phyloP scores from a whole-genome alignment of 805 yeast species.

The Isabelozyma heimii region DNA sequence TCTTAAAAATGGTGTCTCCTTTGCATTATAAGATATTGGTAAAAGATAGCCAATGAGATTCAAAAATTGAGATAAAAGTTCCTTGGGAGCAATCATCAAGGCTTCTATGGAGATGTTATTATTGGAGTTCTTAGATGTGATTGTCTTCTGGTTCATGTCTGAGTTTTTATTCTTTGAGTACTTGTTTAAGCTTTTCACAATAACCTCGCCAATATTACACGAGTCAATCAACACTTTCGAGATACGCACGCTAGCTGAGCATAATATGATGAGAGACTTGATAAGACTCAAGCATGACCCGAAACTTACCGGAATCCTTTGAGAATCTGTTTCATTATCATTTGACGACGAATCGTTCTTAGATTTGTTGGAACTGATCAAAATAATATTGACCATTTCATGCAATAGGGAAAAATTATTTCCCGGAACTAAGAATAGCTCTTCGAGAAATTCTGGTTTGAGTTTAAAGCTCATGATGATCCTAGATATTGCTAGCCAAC shows the following conservation, averaged over 20 bases:
- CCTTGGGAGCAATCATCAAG: conserved; percentile 70
- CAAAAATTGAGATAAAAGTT: conserved; percentile 53
- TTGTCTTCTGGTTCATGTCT: conserved; percentile 1
- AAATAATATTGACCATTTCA: conserved; percentile 20
- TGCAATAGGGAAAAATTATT: conserved; percentile 11
- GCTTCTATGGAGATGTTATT: conserved; percentile 56
- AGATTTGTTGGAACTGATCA: conserved; percentile 23
- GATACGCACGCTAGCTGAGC: conserved; percentile 42
- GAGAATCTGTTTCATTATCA: background rate
- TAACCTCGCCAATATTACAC: conserved; percentile 45
- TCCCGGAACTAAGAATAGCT: conserved; percentile 27
- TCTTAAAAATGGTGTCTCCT: conserved; percentile 28
- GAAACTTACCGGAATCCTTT: conserved; percentile 25
- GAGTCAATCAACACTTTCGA: conserved; percentile 45
- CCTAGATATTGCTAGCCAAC: conserved; percentile 63
- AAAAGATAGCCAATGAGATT: conserved; percentile 55
- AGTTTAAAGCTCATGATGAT: conserved; percentile 49
- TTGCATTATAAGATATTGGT: conserved; percentile 43
- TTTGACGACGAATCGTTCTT: conserved; percentile 8
- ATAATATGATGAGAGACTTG: conserved; percentile 44
- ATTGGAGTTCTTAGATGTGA: conserved; percentile 4
- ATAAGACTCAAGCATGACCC: conserved; percentile 40
- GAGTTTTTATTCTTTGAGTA: conserved; percentile 35
- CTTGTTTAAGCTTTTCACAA: conserved; percentile 49
- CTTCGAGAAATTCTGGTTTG: conserved; percentile 44